These are phyloP conservation scores for Rhazya stricta DNA, from an alignment of 257 asterid genomes.

Conservation along the genomic window DNA sequence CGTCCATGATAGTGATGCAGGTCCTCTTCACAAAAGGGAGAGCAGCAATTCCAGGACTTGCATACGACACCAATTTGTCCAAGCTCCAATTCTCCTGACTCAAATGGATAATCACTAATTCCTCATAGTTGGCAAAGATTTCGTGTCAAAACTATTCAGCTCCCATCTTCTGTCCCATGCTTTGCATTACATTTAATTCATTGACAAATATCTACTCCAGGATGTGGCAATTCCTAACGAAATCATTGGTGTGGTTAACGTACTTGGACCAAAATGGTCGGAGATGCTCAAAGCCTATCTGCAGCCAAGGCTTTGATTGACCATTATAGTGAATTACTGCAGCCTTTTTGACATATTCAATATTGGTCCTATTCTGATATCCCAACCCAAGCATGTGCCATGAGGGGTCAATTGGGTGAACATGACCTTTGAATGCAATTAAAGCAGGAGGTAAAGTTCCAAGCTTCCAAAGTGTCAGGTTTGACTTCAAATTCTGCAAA, in stretches of 20 bases:
- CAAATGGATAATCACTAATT: slow-evolving; percentile 28
- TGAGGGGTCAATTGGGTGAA: slow-evolving; percentile 81
- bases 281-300: slow-evolving; percentile 97
- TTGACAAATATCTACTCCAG: slow-evolving; percentile 52
- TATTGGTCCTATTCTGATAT: slow-evolving; percentile 74
- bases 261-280: slow-evolving; percentile 98
- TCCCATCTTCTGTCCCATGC: slow-evolving; percentile 23
- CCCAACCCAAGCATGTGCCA: slow-evolving; percentile 99
- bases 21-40: slow-evolving; percentile 32
- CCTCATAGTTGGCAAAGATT: slow-evolving; percentile 31
- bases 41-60: slow-evolving; percentile 27
- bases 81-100: slow-evolving; percentile 32
- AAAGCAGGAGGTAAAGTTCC: slow-evolving; percentile 99
- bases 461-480: slow-evolving; percentile 91
- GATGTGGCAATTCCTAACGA: slow-evolving; percentile 84
- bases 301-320: slow-evolving; percentile 95
- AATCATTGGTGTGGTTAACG: slow-evolving; percentile 84
- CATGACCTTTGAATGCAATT: slow-evolving; percentile 85
- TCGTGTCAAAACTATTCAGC: slow-evolving; percentile 19
- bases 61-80: slow-evolving; percentile 24
- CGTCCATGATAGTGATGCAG: slow-evolving; percentile 32
- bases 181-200: slow-evolving; percentile 18
- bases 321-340: slow-evolving; percentile 98
- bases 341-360: slow-evolving; percentile 71
- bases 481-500: slow-evolving; percentile 93